Conservation (phyloP, 345 rosid genomes). For the Geranium brycei region DNA sequence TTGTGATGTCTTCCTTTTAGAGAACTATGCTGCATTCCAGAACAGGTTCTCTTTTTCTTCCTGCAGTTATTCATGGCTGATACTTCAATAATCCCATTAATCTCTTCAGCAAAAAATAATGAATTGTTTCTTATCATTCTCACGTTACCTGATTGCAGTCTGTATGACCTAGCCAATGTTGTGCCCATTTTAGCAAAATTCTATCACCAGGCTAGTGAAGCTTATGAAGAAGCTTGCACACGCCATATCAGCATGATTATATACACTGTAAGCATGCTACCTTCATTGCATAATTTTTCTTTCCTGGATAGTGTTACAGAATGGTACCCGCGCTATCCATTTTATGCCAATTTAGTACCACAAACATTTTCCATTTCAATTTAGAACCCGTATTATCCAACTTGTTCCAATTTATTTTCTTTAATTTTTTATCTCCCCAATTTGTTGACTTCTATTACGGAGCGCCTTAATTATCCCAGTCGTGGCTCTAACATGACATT, state of each 20-base stretch:
- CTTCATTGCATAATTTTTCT: background rate
- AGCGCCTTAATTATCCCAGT: no score
- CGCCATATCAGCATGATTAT: constrained; percentile 94
- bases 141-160: constrained; percentile 31
- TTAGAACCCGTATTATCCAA: no score
- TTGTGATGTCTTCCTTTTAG: constrained; percentile 81
- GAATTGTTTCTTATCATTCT: background rate
- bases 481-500: no score
- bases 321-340: no score
- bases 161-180: constrained; percentile 93
- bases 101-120: background rate
- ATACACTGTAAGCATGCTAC: constrained; percentile 54
- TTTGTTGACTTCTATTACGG: no score
- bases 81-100: constrained; percentile 3
- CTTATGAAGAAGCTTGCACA: constrained; percentile 95
- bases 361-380: no score
- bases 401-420: no score
- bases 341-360: no score
- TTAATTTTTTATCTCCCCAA: no score
- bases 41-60: constrained; percentile 41
- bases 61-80: background rate
- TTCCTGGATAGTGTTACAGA: no score
- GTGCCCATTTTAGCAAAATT: constrained; percentile 95
- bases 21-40: constrained; percentile 97
- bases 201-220: constrained; percentile 98